Base-by-base conservation (phyloP, 768 basidiomycete genomes). In the Lentinula guzmanii region DNA sequence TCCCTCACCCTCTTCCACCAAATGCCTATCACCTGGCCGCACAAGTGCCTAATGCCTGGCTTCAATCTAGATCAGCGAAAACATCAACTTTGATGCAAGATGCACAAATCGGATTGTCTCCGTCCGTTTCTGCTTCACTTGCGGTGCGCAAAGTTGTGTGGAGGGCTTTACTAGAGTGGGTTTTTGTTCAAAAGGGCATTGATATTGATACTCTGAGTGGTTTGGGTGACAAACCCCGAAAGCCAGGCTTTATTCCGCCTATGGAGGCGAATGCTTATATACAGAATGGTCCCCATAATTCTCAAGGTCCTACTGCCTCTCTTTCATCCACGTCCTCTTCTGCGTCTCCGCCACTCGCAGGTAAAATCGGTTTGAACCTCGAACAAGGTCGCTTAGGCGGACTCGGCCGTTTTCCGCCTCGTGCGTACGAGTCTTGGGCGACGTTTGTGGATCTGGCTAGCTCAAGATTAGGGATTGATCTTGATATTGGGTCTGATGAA, bases 61-160 rank as follows among this genome's bases (percentile, higher is more conserved):
- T 31, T n/a, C 3, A 18, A 28, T 45, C n/a, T 13, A 9, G 34
- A 18, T n/a, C 52, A 34, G 13, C 21, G 5, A 24, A 21, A 4
- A 4, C 42, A 43, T n/a, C 18, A 21, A 9, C 7, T 46, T 18
- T 8, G 7, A 11, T 21, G 21, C 8, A 24, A 18, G 46, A 48
- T 21, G 18, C 9, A 35, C 53, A 18, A 41, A 37, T 37, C 13
- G 31, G 21, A 46, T 35, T 52, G 15, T 39, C 41, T 41, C 41
- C 21, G 41, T 15, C 72, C 2, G 77, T 83, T 11, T 35, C 58
- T 35, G 48, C 58, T 3, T 50, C 46, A 33, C 33, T 68, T 73
- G n/a, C 74, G 87, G 1, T 86, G 50, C 79, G 84, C 18, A 91
- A 91, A 68, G 82, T 90, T 51, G 82, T 84, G 10, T 92, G 87